These are phyloP conservation scores for Blastobotrys indianensis DNA, from an alignment of 1,139 yeast species.

Conservation along the genomic window DNA sequence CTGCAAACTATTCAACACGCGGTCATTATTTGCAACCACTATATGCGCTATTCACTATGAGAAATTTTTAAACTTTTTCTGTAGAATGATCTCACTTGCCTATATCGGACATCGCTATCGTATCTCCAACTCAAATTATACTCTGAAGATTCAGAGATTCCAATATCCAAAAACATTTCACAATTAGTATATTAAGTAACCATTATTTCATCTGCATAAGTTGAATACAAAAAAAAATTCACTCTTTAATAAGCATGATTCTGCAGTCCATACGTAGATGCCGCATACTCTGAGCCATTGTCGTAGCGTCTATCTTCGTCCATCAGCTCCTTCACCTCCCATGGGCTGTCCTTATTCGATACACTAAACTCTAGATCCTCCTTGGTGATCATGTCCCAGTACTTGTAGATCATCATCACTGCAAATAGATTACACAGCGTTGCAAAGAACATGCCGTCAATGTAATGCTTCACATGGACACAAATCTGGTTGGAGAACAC, in stretches of 20 bases:
- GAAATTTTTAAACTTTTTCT: no score
- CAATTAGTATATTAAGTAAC: not conserved
- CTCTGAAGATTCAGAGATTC: not conserved
- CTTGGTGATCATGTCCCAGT: constrained; percentile 94
- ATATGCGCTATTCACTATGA: no score
- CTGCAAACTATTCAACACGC: no score
- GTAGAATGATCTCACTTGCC: no score
- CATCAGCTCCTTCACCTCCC: constrained; percentile 47
- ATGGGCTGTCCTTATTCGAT: constrained; percentile 43
- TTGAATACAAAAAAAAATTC: no score
- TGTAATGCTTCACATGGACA: constrained; percentile 67
- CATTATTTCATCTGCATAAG: not conserved
- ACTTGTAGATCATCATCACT: constrained; percentile 90
- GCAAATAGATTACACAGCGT: constrained; percentile 73
- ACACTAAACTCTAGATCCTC: constrained; percentile 94
- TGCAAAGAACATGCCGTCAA: constrained; percentile 86
- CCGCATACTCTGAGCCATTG: constrained; percentile 35
- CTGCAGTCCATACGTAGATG: constrained; percentile 27
- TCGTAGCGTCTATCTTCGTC: constrained; percentile 39
- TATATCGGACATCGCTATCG: no score
- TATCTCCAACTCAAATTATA: no score
- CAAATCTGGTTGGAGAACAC: constrained; percentile 65
- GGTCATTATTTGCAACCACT: no score
- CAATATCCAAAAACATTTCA: not conserved
- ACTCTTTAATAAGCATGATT: constrained; percentile 18